Base-by-base conservation (phyloP, 495 filamentous ascomycete genomes). In the Glonium stellatum region DNA sequence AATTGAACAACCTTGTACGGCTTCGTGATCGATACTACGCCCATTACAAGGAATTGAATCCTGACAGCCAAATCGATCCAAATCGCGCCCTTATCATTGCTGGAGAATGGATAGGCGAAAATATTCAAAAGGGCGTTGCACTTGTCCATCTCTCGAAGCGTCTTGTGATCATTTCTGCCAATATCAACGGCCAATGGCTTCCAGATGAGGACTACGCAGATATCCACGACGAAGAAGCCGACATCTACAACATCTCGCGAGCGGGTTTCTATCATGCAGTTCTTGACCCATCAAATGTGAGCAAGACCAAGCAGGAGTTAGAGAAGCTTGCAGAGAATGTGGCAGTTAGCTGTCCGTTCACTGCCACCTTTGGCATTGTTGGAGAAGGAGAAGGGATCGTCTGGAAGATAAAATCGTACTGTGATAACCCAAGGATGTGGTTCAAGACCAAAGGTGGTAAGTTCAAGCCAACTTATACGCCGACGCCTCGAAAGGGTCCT, bases 301-400 rank as follows among this genome's bases (percentile, higher is more conserved):
- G 65, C 12, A 22, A 19, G 5, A 59, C 61, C 1, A 53, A 60
- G 21, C 35, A 48, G 39, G 49, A 63, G n/a, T 60, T 73, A 8
- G 22, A 66, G 22, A 15, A 21, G 2, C 12, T 69, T 0, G 67
- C 69, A 1, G 48, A 67, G 19, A 61, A 63, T 48, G 63, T 74
- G 4, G 72, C 70, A 37, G 61, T 47, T 23, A 18, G 57, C 39
- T 75, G 73, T 44, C 72, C 73, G 0, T 74, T 72, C 47, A 64
- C 63, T 0, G 62, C 60, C 22, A 60, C 49, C 5, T 70, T 73
- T 41, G 66, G 57, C 1, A 59, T 71, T n/a, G 51, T 27, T 9
- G 70, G 72, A 15, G 37, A 61, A n/a, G 73, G 72, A 4, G 73
- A 75, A 57, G 73, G 72, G 4, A 65, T 75, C 4, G 70, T 75